phyloP scores from a whole-genome alignment of 306 rosid genomes.

The Macrotyloma uniflorum region DNA sequence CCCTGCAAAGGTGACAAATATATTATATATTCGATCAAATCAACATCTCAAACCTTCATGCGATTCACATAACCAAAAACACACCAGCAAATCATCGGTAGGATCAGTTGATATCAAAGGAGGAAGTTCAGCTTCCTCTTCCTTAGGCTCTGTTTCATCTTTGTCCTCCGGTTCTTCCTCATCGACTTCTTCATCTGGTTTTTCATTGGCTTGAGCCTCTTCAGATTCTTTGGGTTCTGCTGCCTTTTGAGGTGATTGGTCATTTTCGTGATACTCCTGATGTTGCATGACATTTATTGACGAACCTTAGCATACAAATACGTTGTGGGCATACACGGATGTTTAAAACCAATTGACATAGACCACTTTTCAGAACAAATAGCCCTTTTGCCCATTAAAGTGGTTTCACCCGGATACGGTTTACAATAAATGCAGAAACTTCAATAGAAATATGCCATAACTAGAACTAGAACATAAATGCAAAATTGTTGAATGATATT shows the following conservation, averaged over 20 bases:
- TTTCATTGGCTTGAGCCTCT: conserved; percentile 47
- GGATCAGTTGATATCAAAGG: conserved; percentile 70
- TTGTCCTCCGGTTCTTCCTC: conserved; percentile 46
- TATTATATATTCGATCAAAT: conserved; percentile 13
- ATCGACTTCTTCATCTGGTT: conserved; percentile 51
- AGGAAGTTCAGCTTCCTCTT: conserved; percentile 57
- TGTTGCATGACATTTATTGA: conserved; percentile 33
- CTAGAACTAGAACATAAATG: not conserved
- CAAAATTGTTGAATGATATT: not conserved
- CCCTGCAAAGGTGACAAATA: conserved; percentile 55
- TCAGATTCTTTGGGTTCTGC: conserved; percentile 51
- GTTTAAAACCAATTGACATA: not conserved
- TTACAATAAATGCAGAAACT: conserved; percentile 5
- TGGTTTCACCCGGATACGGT: not conserved
- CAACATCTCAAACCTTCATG: conserved; percentile 24
- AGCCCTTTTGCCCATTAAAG: not conserved
- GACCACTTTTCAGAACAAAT: not conserved
- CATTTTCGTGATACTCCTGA: conserved; percentile 63
- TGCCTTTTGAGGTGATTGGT: conserved; percentile 45
- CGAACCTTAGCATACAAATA: not conserved
- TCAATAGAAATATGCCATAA: not conserved
- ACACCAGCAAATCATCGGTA: conserved; percentile 72
- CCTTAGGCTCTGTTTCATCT: conserved; percentile 53
- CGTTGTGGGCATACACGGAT: not conserved
- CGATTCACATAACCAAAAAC: conserved; percentile 17